phyloP scores from a whole-genome alignment of 1,284 basidiomycete species.

The Marasmius oreades region DNA sequence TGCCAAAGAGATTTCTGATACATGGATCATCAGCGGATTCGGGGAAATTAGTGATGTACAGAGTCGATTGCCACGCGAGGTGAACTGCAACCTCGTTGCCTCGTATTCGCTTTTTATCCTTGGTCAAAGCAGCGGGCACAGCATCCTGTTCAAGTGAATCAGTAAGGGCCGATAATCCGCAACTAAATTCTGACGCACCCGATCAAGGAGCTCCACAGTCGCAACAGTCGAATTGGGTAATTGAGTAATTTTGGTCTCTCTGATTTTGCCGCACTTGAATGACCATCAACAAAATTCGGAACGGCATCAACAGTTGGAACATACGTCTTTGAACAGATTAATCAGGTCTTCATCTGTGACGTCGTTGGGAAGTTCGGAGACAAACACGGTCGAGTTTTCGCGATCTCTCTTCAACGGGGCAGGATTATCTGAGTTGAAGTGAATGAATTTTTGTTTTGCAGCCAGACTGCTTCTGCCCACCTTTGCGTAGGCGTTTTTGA shows the following conservation, averaged over 20 bases:
- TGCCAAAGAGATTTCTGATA: conserved; percentile 75
- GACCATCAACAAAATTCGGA: conserved; percentile 8
- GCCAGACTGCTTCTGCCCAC: conserved; percentile 41
- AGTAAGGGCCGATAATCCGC: neutral
- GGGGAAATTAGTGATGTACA: conserved; percentile 97
- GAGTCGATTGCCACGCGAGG: conserved; percentile 90
- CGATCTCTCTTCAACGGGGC: conserved; percentile 76
- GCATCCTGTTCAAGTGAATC: conserved; percentile 50
- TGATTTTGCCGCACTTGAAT: conserved; percentile 76
- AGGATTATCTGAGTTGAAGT: conserved; percentile 37
- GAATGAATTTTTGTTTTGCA: conserved; percentile 10
- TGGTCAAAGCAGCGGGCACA: conserved; percentile 84
- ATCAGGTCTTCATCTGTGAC: conserved; percentile 66
- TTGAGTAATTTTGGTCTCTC: conserved; percentile 74
- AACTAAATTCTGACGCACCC: conserved; percentile 39
- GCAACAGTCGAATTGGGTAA: conserved; percentile 60
- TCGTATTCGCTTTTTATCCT: conserved; percentile 85
- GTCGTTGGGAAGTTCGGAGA: conserved; percentile 64
- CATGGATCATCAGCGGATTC: conserved; percentile 78
- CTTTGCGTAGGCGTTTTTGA: conserved; percentile 52
- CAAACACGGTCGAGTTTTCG: conserved; percentile 91
- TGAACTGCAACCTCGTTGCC: conserved; percentile 78
- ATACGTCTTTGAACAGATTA: conserved; percentile 80
- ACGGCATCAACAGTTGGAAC: conserved; percentile 27
- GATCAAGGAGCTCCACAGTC: conserved; percentile 75